A percentile compares a stretch with the other conserved stretches of the same genome.
Conservation (phyloP, 208 protist genomes). For the Trypanosomatidae sp. region DNA sequence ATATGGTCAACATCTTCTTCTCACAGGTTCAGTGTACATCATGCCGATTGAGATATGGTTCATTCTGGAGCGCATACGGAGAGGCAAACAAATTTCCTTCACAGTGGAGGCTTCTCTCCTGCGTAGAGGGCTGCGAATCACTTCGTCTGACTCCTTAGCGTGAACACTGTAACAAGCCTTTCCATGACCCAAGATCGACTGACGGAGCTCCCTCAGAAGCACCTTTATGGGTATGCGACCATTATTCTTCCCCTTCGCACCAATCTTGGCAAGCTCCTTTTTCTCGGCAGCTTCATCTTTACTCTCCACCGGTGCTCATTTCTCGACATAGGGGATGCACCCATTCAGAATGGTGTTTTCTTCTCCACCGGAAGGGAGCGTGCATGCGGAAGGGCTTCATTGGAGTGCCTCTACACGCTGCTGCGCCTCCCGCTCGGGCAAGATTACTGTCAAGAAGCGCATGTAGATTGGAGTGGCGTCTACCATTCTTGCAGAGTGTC, state of each 20-base stretch:
- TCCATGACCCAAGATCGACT: slow-evolving; percentile 9
- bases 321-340: slow-evolving; percentile 63
- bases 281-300: slow-evolving; percentile 56
- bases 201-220: slow-evolving; percentile 27
- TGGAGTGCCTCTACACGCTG: slow-evolving; percentile 30
- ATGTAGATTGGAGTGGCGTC: slow-evolving; percentile 64
- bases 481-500: slow-evolving; percentile 67
- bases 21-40: not conserved
- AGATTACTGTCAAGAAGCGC: slow-evolving; percentile 47
- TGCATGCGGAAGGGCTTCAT: slow-evolving; percentile 80
- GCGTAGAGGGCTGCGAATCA: slow-evolving; percentile 22
- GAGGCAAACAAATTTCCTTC: slow-evolving; percentile 44
- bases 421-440: slow-evolving; percentile 36
- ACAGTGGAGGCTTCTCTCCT: slow-evolving; percentile 19
- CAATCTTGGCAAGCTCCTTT: slow-evolving; percentile 79
- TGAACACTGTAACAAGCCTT: slow-evolving; percentile 21
- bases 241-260: slow-evolving; percentile 73
- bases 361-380: slow-evolving; percentile 56
- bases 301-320: slow-evolving; percentile 68
- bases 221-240: slow-evolving; percentile 25
- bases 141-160: slow-evolving; percentile 20
- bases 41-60: not conserved
- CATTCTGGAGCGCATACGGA: slow-evolving; percentile 44
- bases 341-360: slow-evolving; percentile 60
- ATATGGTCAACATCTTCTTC: not conserved